Conservation (phyloP, 2,329 filamentous ascomycete species). For the Blastomyces percursus region DNA sequence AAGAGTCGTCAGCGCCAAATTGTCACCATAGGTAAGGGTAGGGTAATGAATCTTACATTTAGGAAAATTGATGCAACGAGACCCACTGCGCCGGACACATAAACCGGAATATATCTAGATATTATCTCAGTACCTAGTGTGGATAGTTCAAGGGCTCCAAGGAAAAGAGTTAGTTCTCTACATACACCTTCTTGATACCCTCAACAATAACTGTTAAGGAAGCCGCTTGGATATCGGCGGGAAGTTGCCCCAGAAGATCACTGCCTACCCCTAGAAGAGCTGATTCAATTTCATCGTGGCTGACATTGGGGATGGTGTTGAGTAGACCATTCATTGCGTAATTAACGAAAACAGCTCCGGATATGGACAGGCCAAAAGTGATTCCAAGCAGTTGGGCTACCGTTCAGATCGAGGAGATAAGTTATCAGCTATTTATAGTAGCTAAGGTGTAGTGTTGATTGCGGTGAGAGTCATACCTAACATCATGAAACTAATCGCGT, state of each 20-base stretch:
- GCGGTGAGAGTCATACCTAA: not conserved
- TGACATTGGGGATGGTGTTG: not conserved
- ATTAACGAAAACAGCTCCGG: not conserved
- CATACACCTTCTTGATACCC: constrained; percentile 2
- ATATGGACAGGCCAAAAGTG: not conserved
- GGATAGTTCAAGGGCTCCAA: not conserved
- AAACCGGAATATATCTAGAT: not conserved
- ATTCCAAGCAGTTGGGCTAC: constrained; percentile 1
- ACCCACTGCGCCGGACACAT: not conserved
- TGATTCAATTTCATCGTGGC: not conserved
- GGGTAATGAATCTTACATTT: not conserved
- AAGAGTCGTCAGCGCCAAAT: not conserved
- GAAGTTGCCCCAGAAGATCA: not conserved
- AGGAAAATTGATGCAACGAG: not conserved
- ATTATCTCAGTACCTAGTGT: not conserved
- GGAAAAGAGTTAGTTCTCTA: not conserved
- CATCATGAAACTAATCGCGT: constrained; percentile 31
- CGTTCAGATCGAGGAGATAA: not conserved
- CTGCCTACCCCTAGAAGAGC: not conserved
- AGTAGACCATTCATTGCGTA: not conserved
- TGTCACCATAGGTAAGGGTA: too few relatives aligned
- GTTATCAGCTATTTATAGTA: not conserved
- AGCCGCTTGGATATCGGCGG: not conserved
- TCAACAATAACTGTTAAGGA: not conserved
- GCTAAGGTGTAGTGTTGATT: not conserved